phyloP scores from a whole-genome alignment of 108 stramenopile species.

The Bacterosira constricta region DNA sequence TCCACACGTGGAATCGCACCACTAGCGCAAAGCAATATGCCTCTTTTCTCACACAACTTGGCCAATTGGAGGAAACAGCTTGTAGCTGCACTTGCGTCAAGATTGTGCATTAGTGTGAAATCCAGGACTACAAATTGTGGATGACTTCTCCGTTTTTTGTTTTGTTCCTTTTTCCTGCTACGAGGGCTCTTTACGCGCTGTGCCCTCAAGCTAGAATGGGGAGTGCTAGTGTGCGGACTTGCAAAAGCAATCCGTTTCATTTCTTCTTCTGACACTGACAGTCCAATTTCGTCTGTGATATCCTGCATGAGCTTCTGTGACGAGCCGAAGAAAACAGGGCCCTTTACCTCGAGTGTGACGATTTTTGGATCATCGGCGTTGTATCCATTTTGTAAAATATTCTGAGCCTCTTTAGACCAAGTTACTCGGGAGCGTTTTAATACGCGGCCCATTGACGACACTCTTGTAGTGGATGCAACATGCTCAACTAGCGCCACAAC shows the following conservation, averaged over 20 bases:
- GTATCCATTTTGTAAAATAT: slow-evolving; percentile 72
- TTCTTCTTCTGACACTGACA: slow-evolving; percentile 34
- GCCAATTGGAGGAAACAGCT: slow-evolving; percentile 82
- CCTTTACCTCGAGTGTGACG: slow-evolving; percentile 67
- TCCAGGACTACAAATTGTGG: too few species aligned
- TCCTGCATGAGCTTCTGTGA: slow-evolving; percentile 57
- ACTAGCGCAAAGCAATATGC: slow-evolving; percentile 71
- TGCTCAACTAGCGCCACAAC: slow-evolving; percentile 80
- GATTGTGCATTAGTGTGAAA: slow-evolving; percentile 46
- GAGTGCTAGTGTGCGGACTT: slow-evolving; percentile 25
- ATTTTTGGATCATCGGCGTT: slow-evolving; percentile 52
- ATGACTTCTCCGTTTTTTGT: not conserved
- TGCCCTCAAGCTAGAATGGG: slow-evolving; percentile 14
- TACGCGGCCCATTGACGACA: slow-evolving; percentile 51
- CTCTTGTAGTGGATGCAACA: slow-evolving; percentile 69
- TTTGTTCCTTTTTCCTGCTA: too few species aligned
- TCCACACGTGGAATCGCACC: slow-evolving; percentile 70
- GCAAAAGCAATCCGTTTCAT: slow-evolving; percentile 16
- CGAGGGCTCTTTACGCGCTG: too few species aligned
- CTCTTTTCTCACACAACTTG: slow-evolving; percentile 67
- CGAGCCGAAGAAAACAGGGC: slow-evolving; percentile 79
- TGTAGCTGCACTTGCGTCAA: slow-evolving; percentile 79
- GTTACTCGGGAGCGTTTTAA: slow-evolving; percentile 72
- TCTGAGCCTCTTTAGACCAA: slow-evolving; percentile 59
- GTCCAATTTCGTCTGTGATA: slow-evolving; percentile 61